phyloP scores from a whole-genome alignment of 1,284 basidiomycete species.

The Ceratobasidium sp. region DNA sequence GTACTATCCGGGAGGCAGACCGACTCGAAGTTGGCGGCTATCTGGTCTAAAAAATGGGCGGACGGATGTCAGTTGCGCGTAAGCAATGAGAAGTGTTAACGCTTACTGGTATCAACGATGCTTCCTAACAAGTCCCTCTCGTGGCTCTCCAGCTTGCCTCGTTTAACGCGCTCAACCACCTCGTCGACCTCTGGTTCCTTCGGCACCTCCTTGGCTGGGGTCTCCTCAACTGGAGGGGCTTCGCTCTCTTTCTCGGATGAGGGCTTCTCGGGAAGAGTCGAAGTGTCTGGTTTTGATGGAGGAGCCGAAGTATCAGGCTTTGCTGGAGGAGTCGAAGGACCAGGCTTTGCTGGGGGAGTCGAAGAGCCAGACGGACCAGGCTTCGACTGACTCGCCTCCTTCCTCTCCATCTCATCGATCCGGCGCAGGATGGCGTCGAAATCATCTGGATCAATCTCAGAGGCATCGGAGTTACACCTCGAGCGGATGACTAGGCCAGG shows the following conservation, averaged over 20 bases:
- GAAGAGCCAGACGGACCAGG: neutral
- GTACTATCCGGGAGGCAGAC: slow-evolving; percentile 89
- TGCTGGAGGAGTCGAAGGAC: neutral
- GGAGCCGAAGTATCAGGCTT: neutral
- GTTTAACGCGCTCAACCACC: slow-evolving; percentile 80
- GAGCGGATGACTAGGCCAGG: neutral
- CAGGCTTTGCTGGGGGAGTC: neutral
- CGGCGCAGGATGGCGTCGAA: slow-evolving; percentile 1
- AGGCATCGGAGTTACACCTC: neutral
- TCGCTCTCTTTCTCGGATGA: neutral
- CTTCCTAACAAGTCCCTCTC: slow-evolving; percentile 83
- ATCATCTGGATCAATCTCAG: neutral
- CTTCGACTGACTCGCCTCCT: neutral
- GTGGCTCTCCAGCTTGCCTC: slow-evolving; percentile 80
- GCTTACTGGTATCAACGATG: slow-evolving; percentile 84
- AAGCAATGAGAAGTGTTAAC: neutral
- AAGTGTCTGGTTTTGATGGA: too few relatives aligned
- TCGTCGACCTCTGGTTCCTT: slow-evolving; percentile 61
- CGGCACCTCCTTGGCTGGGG: neutral
- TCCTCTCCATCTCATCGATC: slow-evolving; percentile 8
- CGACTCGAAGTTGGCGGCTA: slow-evolving; percentile 85
- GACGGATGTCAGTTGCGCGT: too few relatives aligned
- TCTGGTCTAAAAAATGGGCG: slow-evolving; percentile 64
- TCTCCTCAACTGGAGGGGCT: neutral
- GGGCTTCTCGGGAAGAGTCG: neutral